These are phyloP conservation scores for Nidula niveotomentosa DNA, from an alignment of 1,284 basidiomycete genomes.

Conservation along the genomic window DNA sequence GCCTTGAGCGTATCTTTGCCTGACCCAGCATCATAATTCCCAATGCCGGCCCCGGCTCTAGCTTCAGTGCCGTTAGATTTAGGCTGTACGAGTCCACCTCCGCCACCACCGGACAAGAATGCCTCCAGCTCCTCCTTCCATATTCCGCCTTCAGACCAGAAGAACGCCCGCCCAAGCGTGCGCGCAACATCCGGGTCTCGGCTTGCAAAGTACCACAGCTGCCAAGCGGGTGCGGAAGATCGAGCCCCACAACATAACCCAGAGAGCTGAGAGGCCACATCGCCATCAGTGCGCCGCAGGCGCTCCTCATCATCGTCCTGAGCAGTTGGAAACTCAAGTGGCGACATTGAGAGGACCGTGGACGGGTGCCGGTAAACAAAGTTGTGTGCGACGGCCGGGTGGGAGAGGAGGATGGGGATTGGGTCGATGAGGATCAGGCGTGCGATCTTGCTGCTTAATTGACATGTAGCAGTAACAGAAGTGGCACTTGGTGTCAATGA, in stretches of 20 bases:
- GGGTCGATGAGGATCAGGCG: slow-evolving; percentile 57
- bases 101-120: slow-evolving; percentile 13
- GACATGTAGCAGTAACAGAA: background rate
- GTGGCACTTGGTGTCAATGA: background rate
- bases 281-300: background rate
- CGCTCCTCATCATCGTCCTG: background rate
- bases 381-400: slow-evolving; percentile 60
- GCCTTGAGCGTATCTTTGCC: background rate
- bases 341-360: slow-evolving; percentile 4
- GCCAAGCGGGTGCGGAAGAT: slow-evolving; percentile 54
- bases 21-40: background rate
- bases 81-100: background rate
- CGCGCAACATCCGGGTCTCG: slow-evolving; percentile 62
- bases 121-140: slow-evolving; percentile 55
- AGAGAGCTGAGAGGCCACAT: background rate
- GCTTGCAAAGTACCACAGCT: slow-evolving; percentile 67
- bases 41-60: background rate
- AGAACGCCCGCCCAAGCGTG: slow-evolving; percentile 58
- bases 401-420: slow-evolving; percentile 62
- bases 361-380: slow-evolving; percentile 59
- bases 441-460: slow-evolving; percentile 26
- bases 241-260: slow-evolving; percentile 5
- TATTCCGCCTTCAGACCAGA: slow-evolving; percentile 61
- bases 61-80: background rate
- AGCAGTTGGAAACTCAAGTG: background rate